phyloP scores from a whole-genome alignment of 1,284 basidiomycete species.

The Schizopora paradoxa region DNA sequence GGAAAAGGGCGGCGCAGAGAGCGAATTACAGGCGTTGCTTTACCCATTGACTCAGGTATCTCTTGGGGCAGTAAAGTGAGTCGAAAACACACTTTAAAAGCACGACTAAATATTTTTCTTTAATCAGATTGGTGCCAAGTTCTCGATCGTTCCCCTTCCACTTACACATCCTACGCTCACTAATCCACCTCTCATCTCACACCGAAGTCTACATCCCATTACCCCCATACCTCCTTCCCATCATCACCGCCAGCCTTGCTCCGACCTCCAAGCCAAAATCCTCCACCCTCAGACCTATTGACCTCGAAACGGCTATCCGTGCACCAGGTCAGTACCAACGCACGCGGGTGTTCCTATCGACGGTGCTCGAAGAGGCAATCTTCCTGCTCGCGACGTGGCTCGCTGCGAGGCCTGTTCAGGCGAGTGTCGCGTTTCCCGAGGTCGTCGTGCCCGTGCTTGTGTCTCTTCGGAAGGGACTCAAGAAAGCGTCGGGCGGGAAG shows the following conservation, averaged over 20 bases:
- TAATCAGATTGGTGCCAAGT: conserved; percentile 74
- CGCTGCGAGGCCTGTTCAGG: conserved; percentile 55
- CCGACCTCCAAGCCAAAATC: conserved; percentile 74
- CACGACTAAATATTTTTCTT: conserved; percentile 18
- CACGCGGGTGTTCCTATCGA: conserved; percentile 84
- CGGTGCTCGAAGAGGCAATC: conserved; percentile 75
- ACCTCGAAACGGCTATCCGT: conserved; percentile 85
- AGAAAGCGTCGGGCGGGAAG: conserved; percentile 50
- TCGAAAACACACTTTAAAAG: conserved; percentile 10
- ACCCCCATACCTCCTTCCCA: conserved; percentile 81
- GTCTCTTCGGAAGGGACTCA: conserved; percentile 63
- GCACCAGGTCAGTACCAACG: conserved; percentile 86
- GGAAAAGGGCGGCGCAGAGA: conserved; percentile 54
- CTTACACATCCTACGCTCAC: conserved; percentile 68
- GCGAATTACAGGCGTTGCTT: conserved; percentile 81
- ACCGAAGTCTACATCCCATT: conserved; percentile 89
- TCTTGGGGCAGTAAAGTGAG: conserved; percentile 86
- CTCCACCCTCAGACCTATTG: conserved; percentile 86
- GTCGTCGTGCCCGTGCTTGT: conserved; percentile 82
- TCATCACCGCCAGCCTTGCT: conserved; percentile 76
- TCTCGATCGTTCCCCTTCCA: conserved; percentile 79
- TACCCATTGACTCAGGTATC: conserved; percentile 96
- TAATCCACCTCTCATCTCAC: conserved; percentile 68
- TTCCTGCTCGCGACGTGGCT: conserved; percentile 82
- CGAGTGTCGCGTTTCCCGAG: conserved; percentile 92